Conservation (phyloP, 1,139 yeast species). For the Hemisphaericaspora subhashii region DNA sequence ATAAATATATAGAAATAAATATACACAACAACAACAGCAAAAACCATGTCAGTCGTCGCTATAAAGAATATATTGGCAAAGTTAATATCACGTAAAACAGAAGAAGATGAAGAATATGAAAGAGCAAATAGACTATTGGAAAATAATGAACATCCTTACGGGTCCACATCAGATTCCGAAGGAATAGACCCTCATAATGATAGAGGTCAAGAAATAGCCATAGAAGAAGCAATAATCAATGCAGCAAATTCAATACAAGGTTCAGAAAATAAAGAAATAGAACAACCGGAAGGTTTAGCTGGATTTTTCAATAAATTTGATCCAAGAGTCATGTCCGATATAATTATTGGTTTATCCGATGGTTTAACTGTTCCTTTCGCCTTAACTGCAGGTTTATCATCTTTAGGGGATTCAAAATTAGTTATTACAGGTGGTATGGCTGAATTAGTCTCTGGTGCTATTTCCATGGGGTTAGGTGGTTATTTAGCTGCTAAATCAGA, state of each 20-base stretch:
- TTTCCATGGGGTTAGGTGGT: constrained; percentile 86
- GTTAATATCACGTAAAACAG: constrained; percentile 23
- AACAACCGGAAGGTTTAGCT: constrained; percentile 21
- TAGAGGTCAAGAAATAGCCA: constrained; percentile 37
- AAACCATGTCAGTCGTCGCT: constrained; percentile 40
- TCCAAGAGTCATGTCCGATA: constrained; percentile 79
- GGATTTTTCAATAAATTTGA: constrained; percentile 49
- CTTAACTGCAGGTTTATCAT: constrained; percentile 76
- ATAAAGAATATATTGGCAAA: constrained; percentile 36
- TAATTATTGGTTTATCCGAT: constrained; percentile 76
- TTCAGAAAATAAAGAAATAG: constrained; percentile 22
- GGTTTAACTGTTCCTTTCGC: constrained; percentile 87
- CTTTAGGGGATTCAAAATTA: constrained; percentile 70
- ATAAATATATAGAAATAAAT: background rate
- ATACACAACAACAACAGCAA: background rate
- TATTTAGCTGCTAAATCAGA: constrained; percentile 81
- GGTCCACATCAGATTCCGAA: constrained; percentile 28
- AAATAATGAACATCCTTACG: constrained; percentile 37
- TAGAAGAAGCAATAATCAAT: constrained; percentile 39
- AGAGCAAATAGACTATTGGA: constrained; percentile 37
- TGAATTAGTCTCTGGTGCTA: constrained; percentile 79
- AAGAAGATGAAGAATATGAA: constrained; percentile 35
- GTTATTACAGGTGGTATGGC: constrained; percentile 88
- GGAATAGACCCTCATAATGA: constrained; percentile 17
- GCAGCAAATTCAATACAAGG: constrained; percentile 20